Percentiles rank a stretch among this genome's conserved stretches.
Evolutionary conservation across 2,329 filamentous ascomycete genomes (phyloP).

Genomic region (Daldinia sp.): DNA sequence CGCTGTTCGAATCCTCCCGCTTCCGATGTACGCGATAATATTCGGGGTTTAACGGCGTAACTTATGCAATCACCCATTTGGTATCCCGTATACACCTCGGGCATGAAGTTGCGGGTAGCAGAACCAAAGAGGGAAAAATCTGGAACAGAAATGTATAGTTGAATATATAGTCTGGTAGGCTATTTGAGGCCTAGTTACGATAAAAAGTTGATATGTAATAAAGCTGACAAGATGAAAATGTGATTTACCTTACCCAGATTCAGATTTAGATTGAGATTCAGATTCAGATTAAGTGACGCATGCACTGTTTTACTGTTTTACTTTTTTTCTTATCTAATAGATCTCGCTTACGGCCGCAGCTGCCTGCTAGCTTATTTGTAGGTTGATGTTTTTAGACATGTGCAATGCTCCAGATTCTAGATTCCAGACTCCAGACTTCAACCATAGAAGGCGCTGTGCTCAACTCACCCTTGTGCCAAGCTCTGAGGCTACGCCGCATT

Average conservation of each 20-base stretch:
- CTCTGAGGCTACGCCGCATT: conserved; percentile 37
- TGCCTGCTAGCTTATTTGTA: not conserved
- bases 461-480: conserved; percentile 17
- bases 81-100: not conserved
- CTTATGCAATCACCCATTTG: conserved; percentile 4
- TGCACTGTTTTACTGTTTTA: not conserved
- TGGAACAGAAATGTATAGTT: conserved; percentile 28
- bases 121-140: conserved; percentile 17
- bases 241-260: conserved; percentile 7
- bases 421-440: conserved; percentile 7
- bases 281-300: not conserved
- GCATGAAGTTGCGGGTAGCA: not conserved
- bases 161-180: not conserved
- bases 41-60: not conserved
- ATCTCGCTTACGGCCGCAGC: not conserved
- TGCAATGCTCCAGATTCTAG: conserved; percentile 14
- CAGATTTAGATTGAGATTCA: not conserved
- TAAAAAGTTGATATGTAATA: not conserved
- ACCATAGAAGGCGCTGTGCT: conserved; percentile 6
- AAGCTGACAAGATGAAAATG: conserved; percentile 2
- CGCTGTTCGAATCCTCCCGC: conserved; percentile 21
- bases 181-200: conserved; percentile 23
- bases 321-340: not conserved
- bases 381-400: not conserved
- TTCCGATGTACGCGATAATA: conserved; percentile 22